Evolutionary conservation across 192 early-diverging fungal species (phyloP).

Genomic region (Linnemannia elongata): DNA sequence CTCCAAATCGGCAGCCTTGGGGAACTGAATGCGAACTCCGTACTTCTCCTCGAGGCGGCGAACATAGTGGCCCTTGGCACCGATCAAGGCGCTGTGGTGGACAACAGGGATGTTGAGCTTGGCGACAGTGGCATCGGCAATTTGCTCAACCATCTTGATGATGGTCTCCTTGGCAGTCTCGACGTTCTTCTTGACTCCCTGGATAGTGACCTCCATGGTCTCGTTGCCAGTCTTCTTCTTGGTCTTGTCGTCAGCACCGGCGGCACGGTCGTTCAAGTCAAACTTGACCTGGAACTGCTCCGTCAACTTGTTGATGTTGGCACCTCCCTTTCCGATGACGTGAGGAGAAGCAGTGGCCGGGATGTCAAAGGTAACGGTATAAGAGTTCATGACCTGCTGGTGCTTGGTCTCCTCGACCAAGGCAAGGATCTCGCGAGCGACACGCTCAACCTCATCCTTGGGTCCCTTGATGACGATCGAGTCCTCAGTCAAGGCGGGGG

Average conservation of each 20-base stretch:
- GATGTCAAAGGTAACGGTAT: constrained; percentile 77
- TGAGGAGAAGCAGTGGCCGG: constrained; percentile 76
- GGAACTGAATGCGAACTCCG: constrained; percentile 79
- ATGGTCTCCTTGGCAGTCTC: constrained; percentile 80
- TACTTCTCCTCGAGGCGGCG: constrained; percentile 85
- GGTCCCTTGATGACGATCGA: constrained; percentile 87
- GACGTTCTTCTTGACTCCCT: constrained; percentile 84
- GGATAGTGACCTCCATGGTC: constrained; percentile 76
- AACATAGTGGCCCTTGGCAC: constrained; percentile 77
- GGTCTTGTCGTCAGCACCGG: constrained; percentile 52
- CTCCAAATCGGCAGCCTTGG: constrained; percentile 62
- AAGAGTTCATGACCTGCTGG: constrained; percentile 73
- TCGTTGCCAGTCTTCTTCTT: constrained; percentile 57
- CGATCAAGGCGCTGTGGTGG: constrained; percentile 82
- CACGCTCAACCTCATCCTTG: constrained; percentile 80
- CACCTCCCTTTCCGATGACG: constrained; percentile 94
- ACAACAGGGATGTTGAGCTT: constrained; percentile 69
- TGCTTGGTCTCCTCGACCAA: constrained; percentile 79
- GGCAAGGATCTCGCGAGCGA: constrained; percentile 74
- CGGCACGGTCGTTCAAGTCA: constrained; percentile 68
- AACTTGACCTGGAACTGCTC: constrained; percentile 81
- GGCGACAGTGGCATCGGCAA: constrained; percentile 75
- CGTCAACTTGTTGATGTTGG: constrained; percentile 83
- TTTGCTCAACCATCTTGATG: constrained; percentile 70
- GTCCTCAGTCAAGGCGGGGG: constrained; percentile 67